Evolutionary conservation across 345 rosid genomes (phyloP), one percentile per base, ranked within the genome.

Genomic region (Alliaria petiolata): DNA sequence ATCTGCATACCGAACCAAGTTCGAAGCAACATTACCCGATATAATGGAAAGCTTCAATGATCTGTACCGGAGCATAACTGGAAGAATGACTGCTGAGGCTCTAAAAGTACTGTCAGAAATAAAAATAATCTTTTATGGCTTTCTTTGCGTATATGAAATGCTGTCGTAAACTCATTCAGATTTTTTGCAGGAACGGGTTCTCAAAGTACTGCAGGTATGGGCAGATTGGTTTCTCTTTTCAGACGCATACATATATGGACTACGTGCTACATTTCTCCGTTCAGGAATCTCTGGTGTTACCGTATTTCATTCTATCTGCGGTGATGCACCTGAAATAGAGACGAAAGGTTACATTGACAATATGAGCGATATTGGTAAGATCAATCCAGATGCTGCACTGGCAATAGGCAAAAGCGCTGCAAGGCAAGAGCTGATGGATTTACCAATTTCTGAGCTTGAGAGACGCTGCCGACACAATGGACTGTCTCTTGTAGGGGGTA

Each of bases 1-100:
- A 64, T 95, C 99, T 77, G 97, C 99, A 28, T 95, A 92, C 81
- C 92, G 99, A 60, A 92, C 99, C 42, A 95, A 90, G 80, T 95
- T 95, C 67, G 99, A 95, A 81, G 90, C 91, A 52, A 82, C 92
- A 4, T 76, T 95, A 51, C 96, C 98, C 6, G 97, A 95, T 74
- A 83, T 95, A 75, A 87, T 92, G 97, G 99, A 95, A 81, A 95
- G 99, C 80, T 95, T 95, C 79, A 95, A 90, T 81, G 99, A 95
- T 75, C 75, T 92, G 79, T 95, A 95, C 75, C 83, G 97, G 19
- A 83, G 95, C 83, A 72, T 95, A 77, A 90, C 99, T 14, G 98
- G 99, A 80, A 90, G 98, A 85, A 87, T 95, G 51, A 95, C 98
- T 50, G 98, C 99, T 4, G 99, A 92, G 81, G 99, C 98, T 49